Percentiles rank a stretch among this genome's conserved stretches.
phyloP scores from a whole-genome alignment of 1,284 basidiomycete genomes.

The Lentinula novae-zelandiae region DNA sequence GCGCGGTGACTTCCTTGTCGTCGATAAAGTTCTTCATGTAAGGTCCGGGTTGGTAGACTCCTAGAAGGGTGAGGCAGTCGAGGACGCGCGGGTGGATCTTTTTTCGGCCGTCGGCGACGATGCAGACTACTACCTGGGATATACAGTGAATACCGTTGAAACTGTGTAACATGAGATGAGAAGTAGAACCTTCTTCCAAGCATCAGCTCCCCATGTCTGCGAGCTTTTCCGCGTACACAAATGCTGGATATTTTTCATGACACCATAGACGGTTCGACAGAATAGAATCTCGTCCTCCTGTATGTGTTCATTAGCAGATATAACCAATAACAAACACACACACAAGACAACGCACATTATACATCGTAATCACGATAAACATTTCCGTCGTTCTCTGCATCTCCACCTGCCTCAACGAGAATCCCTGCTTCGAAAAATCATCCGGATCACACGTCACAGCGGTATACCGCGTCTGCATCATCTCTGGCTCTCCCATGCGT shows the following conservation, averaged over 20 bases:
- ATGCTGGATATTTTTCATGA: conserved; percentile 91
- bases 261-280: conserved; percentile 91
- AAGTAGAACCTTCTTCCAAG: conserved; percentile 86
- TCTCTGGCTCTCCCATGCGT: conserved; percentile 79
- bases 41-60: conserved; percentile 67
- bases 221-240: conserved; percentile 92
- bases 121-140: conserved; percentile 85
- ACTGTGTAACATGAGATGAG: too few relatives aligned
- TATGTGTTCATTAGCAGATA: conserved; percentile 6
- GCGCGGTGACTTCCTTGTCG: conserved; percentile 85
- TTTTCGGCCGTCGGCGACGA: conserved; percentile 92
- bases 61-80: conserved; percentile 83
- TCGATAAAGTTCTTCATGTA: conserved; percentile 91
- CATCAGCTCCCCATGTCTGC: conserved; percentile 92
- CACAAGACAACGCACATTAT: conserved; percentile 56
- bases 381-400: conserved; percentile 84
- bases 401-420: conserved; percentile 84
- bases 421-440: conserved; percentile 81
- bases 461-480: conserved; percentile 80
- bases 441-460: conserved; percentile 94
- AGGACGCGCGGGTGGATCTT: conserved; percentile 92
- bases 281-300: conserved; percentile 95
- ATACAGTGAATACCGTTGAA: too few relatives aligned
- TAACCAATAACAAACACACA: conserved; percentile 12
- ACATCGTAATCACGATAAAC: conserved; percentile 96